A percentile compares a stretch with the other conserved stretches of the same genome.
phyloP scores from a whole-genome alignment of 2,329 filamentous ascomycete species.

The Trichophyton simii region DNA sequence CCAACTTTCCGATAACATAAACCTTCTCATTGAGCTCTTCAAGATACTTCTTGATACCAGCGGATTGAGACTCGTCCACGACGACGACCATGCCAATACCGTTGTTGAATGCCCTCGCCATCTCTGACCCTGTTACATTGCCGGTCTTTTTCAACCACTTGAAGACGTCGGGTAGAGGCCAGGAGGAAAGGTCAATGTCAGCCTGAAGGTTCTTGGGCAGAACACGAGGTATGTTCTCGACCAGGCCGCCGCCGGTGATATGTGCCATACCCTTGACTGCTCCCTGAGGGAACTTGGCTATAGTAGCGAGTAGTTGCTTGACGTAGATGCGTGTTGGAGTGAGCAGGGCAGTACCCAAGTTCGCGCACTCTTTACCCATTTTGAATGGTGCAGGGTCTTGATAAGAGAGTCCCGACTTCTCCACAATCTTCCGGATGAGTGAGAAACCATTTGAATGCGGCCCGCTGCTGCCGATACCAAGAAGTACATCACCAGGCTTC shows the following conservation, averaged over 20 bases:
- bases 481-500: conserved; percentile 67
- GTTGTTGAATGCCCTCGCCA: conserved; percentile 88
- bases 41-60: conserved; percentile 48
- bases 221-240: conserved; percentile 92
- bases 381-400: conserved; percentile 67
- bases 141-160: conserved; percentile 66
- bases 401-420: conserved; percentile 59
- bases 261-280: conserved; percentile 81
- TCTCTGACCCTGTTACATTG: conserved; percentile 62
- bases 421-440: conserved; percentile 80
- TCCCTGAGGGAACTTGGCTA: conserved; percentile 24
- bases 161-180: conserved; percentile 69
- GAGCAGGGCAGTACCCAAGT: conserved; percentile 63
- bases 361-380: conserved; percentile 29
- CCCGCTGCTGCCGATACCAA: conserved; percentile 75
- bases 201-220: conserved; percentile 66
- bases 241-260: conserved; percentile 87
- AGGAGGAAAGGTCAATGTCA: conserved; percentile 63
- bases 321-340: conserved; percentile 93
- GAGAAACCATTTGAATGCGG: conserved; percentile 97
- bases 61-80: conserved; percentile 53
- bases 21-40: conserved; percentile 62
- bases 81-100: conserved; percentile 90
- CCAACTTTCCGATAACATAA: conserved; percentile 60
- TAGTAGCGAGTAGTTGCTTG: conserved; percentile 58